phyloP scores from a whole-genome alignment of 306 rosid species.

The Dryas drummondii region DNA sequence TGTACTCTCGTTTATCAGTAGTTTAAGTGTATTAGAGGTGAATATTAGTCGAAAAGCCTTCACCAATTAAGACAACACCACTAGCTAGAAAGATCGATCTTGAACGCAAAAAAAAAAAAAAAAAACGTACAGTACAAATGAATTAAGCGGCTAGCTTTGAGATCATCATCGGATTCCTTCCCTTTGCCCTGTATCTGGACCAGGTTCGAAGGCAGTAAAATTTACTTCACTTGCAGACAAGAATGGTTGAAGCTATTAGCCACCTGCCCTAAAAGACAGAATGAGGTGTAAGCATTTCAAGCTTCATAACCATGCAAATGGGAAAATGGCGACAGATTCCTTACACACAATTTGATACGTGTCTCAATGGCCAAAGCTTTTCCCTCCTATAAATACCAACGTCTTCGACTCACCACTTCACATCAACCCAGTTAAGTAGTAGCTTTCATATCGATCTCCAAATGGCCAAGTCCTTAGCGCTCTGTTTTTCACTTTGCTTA shows the following conservation, averaged over 20 bases:
- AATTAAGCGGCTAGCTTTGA: too few relatives aligned
- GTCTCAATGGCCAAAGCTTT: neutral
- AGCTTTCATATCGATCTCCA: neutral
- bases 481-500: conserved; percentile 36
- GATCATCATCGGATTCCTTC: neutral
- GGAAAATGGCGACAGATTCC: conserved; percentile 5
- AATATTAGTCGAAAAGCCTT: too few relatives aligned
- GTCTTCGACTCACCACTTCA: conserved; percentile 23
- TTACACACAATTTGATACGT: conserved; percentile 4
- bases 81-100: too few relatives aligned
- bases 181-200: neutral
- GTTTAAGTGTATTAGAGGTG: too few relatives aligned
- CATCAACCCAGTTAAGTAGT: neutral
- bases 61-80: too few relatives aligned
- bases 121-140: too few relatives aligned
- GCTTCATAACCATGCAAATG: conserved; percentile 18
- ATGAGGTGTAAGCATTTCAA: conserved; percentile 21
- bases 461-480: conserved; percentile 41
- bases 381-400: conserved; percentile 24
- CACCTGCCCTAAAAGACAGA: conserved; percentile 4
- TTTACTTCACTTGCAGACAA: neutral
- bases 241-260: neutral
- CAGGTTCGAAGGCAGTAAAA: neutral
- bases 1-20: too few relatives aligned
- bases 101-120: too few relatives aligned